A percentile compares a stretch with the other conserved stretches of the same genome.
Evolutionary conservation across 768 basidiomycete species (phyloP).

Genomic region (Rhizopogon vesiculosus): DNA sequence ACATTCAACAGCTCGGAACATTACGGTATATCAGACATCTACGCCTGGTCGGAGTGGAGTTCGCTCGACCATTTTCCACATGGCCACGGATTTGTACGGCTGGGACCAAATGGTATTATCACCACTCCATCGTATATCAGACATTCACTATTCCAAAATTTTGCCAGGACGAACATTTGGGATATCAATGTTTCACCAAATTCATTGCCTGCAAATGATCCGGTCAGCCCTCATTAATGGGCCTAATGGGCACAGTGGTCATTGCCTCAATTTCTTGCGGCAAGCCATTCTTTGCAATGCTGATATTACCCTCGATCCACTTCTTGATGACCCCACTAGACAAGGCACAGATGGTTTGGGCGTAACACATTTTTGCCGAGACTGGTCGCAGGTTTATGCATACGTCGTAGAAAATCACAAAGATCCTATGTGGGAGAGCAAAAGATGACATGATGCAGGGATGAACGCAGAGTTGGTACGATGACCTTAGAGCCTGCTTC

Average conservation of each 20-base stretch:
- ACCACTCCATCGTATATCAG: too few species aligned
- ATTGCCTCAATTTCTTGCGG: conserved; percentile 42
- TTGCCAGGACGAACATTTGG: conserved; percentile 13
- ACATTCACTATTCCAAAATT: neutral
- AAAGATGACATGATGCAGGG: too few species aligned
- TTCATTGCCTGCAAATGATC: conserved; percentile 23
- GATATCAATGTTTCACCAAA: conserved; percentile 25
- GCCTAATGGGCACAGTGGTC: conserved; percentile 13
- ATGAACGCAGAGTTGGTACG: too few species aligned
- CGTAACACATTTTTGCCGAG: conserved; percentile 23
- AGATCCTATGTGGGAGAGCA: neutral
- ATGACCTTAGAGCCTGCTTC: too few species aligned
- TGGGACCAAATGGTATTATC: conserved; percentile 13
- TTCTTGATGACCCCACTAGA: conserved; percentile 1
- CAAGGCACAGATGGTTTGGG: conserved; percentile 16
- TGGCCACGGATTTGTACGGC: conserved; percentile 21
- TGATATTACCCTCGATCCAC: conserved; percentile 40
- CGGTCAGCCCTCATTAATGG: neutral
- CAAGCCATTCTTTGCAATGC: conserved; percentile 36
- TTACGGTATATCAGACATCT: conserved; percentile 14
- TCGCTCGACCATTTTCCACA: conserved; percentile 10
- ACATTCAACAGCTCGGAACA: conserved; percentile 23
- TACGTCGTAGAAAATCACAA: conserved; percentile 18
- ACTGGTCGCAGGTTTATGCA: conserved; percentile 23
- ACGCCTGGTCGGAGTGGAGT: conserved; percentile 19